Evolutionary conservation across 768 basidiomycete genomes (phyloP), one percentile per base, ranked within the genome.

Genomic region (Calvatia gigantea): DNA sequence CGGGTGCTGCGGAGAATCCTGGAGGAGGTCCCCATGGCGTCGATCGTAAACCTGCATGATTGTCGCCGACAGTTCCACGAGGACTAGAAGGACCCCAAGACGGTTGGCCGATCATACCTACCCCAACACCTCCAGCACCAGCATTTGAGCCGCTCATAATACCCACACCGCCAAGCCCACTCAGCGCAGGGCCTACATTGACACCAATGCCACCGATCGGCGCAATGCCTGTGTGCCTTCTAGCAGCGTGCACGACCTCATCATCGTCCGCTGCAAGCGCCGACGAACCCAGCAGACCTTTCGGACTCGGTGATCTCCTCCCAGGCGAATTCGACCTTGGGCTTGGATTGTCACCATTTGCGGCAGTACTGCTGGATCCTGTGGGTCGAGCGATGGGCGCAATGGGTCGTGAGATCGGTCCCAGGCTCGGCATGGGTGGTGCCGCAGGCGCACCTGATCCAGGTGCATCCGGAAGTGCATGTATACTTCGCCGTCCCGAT

Each of bases 251-350:
- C 8, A 91, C 80, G 9, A 91, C 86, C 64, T 91, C 89, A 65
- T 92, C 90, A 58, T 89, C 89, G 57, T 90, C 89, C 12, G 88
- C 82, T 2, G 84, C 82, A 17, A 91, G 76, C 17, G 90, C 89
- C 4, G 86, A 86, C 12, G 89, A 91, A 11, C 90, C 90, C 5
- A 89, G 72, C 6, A 91, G 74, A 37, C 84, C 83, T 64, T 90
- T 91, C 2, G 80, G 79, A 60, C 78, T 80, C 5, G 79, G 77
- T 23, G 75, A 76, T 11, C 78, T 69, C 31, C 72, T 73, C 44
- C 67, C 69, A 14, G 79, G 78, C 1, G 87, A 89, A 2, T 82
- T 84, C 9, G 85, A 84, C 2, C 82, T 82, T 0, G 86, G 84
- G 6, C 79, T 82, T 8, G 79, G 75, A 0, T 77, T 77, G 14